Evolutionary conservation across 768 basidiomycete species (phyloP), one percentile per base, ranked within the genome.

Genomic region (Glaciozyma martinii): DNA sequence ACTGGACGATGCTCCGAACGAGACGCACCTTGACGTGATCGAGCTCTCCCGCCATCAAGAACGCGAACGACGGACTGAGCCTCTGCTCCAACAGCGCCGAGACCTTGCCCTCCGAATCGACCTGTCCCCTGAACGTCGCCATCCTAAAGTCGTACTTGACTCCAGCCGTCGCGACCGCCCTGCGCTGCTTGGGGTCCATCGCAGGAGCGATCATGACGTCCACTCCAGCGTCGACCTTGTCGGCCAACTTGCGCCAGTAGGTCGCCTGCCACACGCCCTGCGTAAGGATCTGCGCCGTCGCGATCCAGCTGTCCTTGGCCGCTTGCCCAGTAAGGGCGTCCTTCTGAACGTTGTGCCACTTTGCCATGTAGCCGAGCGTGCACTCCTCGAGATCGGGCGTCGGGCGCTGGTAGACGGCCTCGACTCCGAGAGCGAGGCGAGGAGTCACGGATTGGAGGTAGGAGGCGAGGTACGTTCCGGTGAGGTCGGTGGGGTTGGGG

Each of bases 171-270:
- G 94, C 90, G 56, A 93, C 79, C 16, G 93, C 95, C 75, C 94
- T 93, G 72, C 94, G 81, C 73, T 89, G 86, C 62, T 81, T 80
- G 12, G 88, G 87, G 69, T 73, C 71, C 62, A 77, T 71, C 25
- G 85, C 82, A 37, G 87, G 87, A 61, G 92, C 80, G 47, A 93
- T 77, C 75, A 90, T 86, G 63, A 99, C 78, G 72, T 98, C 94
- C 40, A 92, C 90, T 40, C 90, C 94, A n/a, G 93, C 91, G 67
- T 98, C 95, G 18, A 99, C 88, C 78, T 94, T 91, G 63, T 94
- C 90, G 76, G 87, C 87, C 65, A 99, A 79, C 75, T 90, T 92
- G 70, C 97, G 92, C 88, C 90, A 95, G 77, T 98, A 99, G 13
- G 90, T 93, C 33, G 92, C 84, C 77, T 92, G 88, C 59, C 82